Base-by-base conservation (phyloP, 306 rosid species). In the Cucumis sativus region DNA sequence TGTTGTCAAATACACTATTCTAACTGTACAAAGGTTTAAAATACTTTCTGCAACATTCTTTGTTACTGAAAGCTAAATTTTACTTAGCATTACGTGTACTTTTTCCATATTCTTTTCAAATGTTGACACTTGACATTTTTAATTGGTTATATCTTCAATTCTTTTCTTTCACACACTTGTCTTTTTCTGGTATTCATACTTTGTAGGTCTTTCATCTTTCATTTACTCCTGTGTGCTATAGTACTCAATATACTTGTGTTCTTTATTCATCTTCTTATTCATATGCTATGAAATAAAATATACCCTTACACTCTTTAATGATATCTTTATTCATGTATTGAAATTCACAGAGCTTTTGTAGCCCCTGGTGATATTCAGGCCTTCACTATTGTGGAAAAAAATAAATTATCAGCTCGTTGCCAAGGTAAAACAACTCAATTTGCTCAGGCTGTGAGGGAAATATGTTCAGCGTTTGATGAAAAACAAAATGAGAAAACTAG, bases 401-500 rank as follows among this genome's bases (percentile, higher is more conserved):
- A 57, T 76, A 96, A 91, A 79, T 79, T 96, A 81, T 84, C 88
- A 78, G 79, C 91, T 79, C 88, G 97, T 78, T 74, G 85, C 85
- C 97, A 89, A 11, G 90, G 89, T 77, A 96, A 88, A 88, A 68
- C 98, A 41, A 96, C 86, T 86, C 71, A 64, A 79, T 96, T 96
- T 79, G 10, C 93, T 69, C 97, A 92, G 83, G 99, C 99, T 47
- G 96, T 96, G 88, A 87, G 90, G 85, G 96, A 92, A 84, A 96
- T 96, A 43, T 92, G 92, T 67, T 84, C 83, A 74, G 97, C 87
- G 30, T 96, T 96, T 87, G 97, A 96, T 78, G 96, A 89, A 84
- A 80, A 85, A 17, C 85, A 88, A 83, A 88, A 82, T 70, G 91
- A 83, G 80, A 89, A 83, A 60, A 80, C 84, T 51, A 78, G 93